These are phyloP conservation scores for Lasiosphaeria ovina DNA, from an alignment of 495 filamentous ascomycete genomes.

Conservation along the genomic window DNA sequence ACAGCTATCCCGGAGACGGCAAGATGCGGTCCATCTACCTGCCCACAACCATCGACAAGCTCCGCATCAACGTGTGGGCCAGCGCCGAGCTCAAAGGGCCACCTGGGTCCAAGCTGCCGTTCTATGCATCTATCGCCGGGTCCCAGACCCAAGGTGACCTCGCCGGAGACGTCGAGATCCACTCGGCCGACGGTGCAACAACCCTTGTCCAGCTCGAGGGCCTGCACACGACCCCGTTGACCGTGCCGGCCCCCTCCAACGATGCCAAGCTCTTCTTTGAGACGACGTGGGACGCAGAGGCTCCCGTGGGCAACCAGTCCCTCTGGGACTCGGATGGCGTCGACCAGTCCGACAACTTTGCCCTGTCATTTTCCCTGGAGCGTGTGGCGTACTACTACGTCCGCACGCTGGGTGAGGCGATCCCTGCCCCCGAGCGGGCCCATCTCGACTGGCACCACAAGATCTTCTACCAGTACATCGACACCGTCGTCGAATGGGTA, in stretches of 20 bases:
- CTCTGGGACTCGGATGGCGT: background rate
- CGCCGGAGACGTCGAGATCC: constrained; percentile 15
- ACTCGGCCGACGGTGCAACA: constrained; percentile 4
- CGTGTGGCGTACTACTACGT: constrained; percentile 18
- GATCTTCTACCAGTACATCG: constrained; percentile 13
- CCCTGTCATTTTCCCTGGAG: constrained; percentile 10
- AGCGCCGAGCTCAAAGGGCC: background rate
- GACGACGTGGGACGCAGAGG: constrained; percentile 6
- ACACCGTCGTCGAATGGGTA: constrained; percentile 6
- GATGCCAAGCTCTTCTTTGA: constrained; percentile 17
- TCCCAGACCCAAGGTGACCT: background rate
- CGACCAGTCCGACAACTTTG: constrained; percentile 1
- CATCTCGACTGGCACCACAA: constrained; percentile 10
- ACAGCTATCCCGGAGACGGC: constrained; percentile 22
- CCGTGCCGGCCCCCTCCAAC: constrained; percentile 9
- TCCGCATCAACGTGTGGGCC: constrained; percentile 19
- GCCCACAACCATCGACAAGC: constrained; percentile 20
- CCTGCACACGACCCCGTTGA: constrained; percentile 11
- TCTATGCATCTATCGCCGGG: constrained; percentile 3
- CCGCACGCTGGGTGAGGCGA: background rate
- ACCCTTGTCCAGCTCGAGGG: constrained; percentile 21
- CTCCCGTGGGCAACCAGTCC: background rate
- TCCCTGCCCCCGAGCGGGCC: constrained; percentile 8
- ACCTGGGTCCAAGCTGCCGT: background rate
- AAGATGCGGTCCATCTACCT: constrained; percentile 22